A percentile compares a stretch with the other conserved stretches of the same genome.
These are phyloP conservation scores for Ambispora gerdemannii DNA, from an alignment of 192 early-diverging fungal genomes.

Conservation along the genomic window DNA sequence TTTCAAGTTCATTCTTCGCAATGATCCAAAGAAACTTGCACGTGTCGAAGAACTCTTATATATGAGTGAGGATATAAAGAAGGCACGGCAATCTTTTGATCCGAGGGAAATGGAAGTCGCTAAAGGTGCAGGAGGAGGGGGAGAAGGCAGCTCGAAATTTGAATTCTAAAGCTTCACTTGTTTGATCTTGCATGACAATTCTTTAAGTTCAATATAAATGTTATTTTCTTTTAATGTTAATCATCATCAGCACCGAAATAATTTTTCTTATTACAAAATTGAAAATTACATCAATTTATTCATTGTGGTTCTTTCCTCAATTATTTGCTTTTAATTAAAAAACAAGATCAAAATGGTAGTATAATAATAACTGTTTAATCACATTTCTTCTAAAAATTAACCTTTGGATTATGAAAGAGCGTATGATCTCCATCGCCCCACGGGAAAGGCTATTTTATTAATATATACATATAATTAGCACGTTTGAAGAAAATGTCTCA, in stretches of 20 bases:
- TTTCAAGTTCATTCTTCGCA: slow-evolving; percentile 69
- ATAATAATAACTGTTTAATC: no score
- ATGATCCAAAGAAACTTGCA: slow-evolving; percentile 79
- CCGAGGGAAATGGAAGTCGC: slow-evolving; percentile 44
- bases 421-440: slow-evolving; percentile 30
- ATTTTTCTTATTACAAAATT: no score
- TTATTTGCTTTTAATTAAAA: no score
- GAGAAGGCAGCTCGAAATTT: background rate
- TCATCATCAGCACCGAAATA: no score
- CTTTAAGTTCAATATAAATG: no score
- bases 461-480: background rate
- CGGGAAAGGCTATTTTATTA: slow-evolving; percentile 23
- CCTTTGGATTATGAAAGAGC: slow-evolving; percentile 26
- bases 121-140: background rate
- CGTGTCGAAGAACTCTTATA: slow-evolving; percentile 80
- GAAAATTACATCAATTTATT: no score
- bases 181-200: no score
- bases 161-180: background rate
- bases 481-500: background rate
- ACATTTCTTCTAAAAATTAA: slow-evolving; percentile 3
- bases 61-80: slow-evolving; percentile 72
- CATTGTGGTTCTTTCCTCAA: no score
- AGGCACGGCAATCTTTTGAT: slow-evolving; percentile 58
- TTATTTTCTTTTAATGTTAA: no score
- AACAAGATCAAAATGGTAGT: no score